Evolutionary conservation across 805 yeast genomes (phyloP).

Genomic region (Schizosaccharomyces cryophilus): DNA sequence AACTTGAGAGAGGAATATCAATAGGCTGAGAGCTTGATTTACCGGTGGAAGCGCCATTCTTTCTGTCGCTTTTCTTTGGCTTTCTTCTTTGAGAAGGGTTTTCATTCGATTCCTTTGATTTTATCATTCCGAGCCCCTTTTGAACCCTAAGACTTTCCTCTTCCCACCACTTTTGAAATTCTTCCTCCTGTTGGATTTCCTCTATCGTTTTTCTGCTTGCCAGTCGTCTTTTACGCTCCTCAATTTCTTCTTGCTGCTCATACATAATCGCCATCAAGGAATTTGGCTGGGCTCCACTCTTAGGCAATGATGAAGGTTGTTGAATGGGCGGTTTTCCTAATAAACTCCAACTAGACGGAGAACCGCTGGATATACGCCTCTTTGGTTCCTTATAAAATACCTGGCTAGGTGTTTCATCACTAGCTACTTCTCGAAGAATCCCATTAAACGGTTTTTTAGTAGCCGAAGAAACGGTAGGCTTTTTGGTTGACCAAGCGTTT

Average conservation of each 20-base stretch:
- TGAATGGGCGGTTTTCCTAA: conserved; percentile 28
- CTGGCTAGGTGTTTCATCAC: neutral
- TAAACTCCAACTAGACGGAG: conserved; percentile 28
- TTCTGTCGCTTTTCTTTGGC: too few relatives aligned
- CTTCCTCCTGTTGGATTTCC: conserved; percentile 60
- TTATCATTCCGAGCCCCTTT: neutral
- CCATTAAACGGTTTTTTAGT: neutral
- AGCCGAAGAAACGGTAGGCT: neutral
- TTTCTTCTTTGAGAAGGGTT: too few relatives aligned
- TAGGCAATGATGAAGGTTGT: conserved; percentile 28
- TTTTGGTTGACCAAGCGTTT: neutral
- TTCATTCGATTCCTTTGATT: neutral
- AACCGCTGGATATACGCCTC: conserved; percentile 32
- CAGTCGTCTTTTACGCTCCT: conserved; percentile 9
- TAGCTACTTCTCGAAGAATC: neutral
- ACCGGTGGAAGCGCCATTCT: too few relatives aligned
- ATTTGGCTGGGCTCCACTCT: conserved; percentile 33
- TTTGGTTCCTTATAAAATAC: conserved; percentile 32
- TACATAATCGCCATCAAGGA: conserved; percentile 23
- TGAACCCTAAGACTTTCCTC: conserved; percentile 26
- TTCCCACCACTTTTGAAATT: conserved; percentile 74
- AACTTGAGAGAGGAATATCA: too few relatives aligned
- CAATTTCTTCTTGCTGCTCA: conserved; percentile 6
- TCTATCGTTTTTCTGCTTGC: conserved; percentile 23
- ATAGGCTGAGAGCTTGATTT: too few relatives aligned